A percentile compares a stretch with the other conserved stretches of the same genome.
These are phyloP conservation scores for Fusarium sulawesiense DNA, from an alignment of 2,329 filamentous ascomycete species.

Conservation along the genomic window DNA sequence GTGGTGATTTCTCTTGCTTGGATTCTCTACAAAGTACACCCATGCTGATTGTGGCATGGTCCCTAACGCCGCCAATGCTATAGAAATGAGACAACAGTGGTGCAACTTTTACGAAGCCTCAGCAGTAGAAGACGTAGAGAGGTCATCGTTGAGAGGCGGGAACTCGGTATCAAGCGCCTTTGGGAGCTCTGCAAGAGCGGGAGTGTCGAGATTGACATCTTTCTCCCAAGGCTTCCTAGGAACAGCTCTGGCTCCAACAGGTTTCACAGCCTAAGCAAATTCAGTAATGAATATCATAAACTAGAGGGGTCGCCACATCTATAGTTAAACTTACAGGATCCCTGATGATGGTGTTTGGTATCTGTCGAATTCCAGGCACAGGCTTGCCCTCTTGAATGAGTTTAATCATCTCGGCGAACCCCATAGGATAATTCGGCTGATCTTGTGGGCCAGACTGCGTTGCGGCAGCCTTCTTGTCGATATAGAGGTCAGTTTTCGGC, in stretches of 20 bases:
- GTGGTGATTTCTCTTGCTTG: neutral
- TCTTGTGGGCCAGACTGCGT: slow-evolving; percentile 45
- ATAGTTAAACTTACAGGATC: slow-evolving; percentile 67
- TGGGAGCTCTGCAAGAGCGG: slow-evolving; percentile 35
- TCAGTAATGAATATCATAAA: slow-evolving; percentile 11
- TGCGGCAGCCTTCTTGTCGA: slow-evolving; percentile 53
- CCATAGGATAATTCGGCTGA: slow-evolving; percentile 79
- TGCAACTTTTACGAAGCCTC: neutral
- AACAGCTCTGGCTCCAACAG: slow-evolving; percentile 59
- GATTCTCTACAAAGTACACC: neutral
- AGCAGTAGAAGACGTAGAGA: neutral
- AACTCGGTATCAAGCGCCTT: slow-evolving; percentile 51
- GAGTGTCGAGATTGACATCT: slow-evolving; percentile 47
- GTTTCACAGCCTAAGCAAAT: slow-evolving; percentile 57
- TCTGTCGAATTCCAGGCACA: slow-evolving; percentile 87
- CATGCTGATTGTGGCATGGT: neutral
- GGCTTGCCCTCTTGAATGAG: slow-evolving; percentile 84
- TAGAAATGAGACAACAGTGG: slow-evolving; percentile 2
- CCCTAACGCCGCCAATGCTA: slow-evolving; percentile 26
- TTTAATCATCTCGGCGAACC: slow-evolving; percentile 87
- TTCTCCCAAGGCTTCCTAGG: slow-evolving; percentile 84
- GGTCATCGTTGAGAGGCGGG: slow-evolving; percentile 46
- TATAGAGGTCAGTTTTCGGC: slow-evolving; percentile 59
- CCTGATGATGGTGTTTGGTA: slow-evolving; percentile 81
- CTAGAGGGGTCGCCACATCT: neutral